Evolutionary conservation across 305 asterid species (phyloP), one percentile per base, ranked within the genome.

Genomic region (Fraxinus albicans): DNA sequence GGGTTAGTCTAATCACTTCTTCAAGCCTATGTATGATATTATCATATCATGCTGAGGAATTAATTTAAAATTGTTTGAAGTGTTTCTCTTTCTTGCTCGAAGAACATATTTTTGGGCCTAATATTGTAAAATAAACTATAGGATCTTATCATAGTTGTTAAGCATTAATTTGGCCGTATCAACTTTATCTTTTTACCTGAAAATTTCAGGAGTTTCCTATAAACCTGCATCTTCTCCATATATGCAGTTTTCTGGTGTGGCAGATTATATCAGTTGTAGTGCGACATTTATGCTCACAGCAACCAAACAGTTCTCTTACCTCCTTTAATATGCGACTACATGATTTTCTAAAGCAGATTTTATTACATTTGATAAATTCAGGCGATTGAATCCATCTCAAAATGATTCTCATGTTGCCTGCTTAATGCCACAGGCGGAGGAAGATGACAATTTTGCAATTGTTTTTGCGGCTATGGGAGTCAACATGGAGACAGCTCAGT

Each of bases 401-500:
- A 69, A 55, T 81, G 76, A 73, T 77, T 81, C 65, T 87, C 69
- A 83, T 75, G 36, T 12, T 33, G 55, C 77, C 83, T 88, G 29
- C 73, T 86, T 77, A 73, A 42, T 88, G 65, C 78, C 47, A 80
- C 88, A 94, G 97, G 95, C 77, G 80, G 95, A 88, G 75, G 98
- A 87, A 86, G 99, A 94, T 79, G 99, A 95, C 91, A 93, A 95
- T 86, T 95, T 95, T 88, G 99, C 99, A 81, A 95, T 95, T 86
- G 99, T 95, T 87, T 95, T 95, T 90, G 98, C 97, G 47, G 99
- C 99, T 84, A 95, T 95, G 99, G 99, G 99, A 90, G 99, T 95
- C 73, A 95, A 95, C 92, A 95, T 95, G 99, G 99, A 95, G 90
- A 95, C 99, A 13, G 97, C 99, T 75, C 99, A 94, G 84, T 95